Percentiles rank a stretch among this genome's conserved stretches.
phyloP scores from a whole-genome alignment of 108 stramenopile genomes.

The Pseudonitzschia multistriata region DNA sequence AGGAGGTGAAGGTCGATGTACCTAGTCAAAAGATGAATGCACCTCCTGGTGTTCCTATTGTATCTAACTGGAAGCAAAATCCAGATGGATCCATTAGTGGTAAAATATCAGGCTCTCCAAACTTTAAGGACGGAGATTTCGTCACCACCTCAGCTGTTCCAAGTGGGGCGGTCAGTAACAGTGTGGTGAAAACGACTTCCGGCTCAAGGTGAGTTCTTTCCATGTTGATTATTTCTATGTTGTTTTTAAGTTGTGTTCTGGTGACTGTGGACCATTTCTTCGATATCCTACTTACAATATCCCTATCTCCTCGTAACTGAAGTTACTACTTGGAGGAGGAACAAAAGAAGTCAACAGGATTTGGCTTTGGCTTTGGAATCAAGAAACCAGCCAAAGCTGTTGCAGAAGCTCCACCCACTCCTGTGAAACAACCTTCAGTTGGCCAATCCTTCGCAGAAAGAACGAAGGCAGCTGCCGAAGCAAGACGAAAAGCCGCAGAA shows the following conservation, averaged over 20 bases:
- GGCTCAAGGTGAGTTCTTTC: conserved; percentile 48
- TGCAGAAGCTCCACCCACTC: background rate
- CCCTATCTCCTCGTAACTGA: background rate
- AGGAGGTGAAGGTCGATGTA: conserved; percentile 1
- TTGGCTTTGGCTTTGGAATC: background rate
- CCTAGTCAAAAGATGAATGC: conserved; percentile 22
- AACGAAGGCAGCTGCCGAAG: conserved; percentile 20
- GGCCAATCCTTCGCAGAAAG: conserved; percentile 13
- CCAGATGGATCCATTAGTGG: conserved; percentile 68
- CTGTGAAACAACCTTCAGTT: background rate
- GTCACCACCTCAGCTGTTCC: conserved; percentile 60
- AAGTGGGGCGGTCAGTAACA: conserved; percentile 44
- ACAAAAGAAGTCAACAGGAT: background rate
- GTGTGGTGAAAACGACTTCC: conserved; percentile 62
- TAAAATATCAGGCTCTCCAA: conserved; percentile 62
- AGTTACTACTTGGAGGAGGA: conserved; percentile 32
- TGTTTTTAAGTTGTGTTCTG: background rate
- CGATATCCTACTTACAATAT: background rate
- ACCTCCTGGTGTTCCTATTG: conserved; percentile 67
- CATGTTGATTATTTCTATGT: background rate
- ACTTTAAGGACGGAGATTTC: conserved; percentile 63
- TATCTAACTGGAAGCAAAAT: conserved; percentile 62
- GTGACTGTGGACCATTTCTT: background rate
- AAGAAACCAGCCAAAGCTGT: background rate
- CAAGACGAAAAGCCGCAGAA: conserved; percentile 17